A percentile compares a stretch with the other conserved stretches of the same genome.
These are phyloP conservation scores for Yamadazyma phyllophila DNA, from an alignment of 805 yeast species.

Conservation along the genomic window DNA sequence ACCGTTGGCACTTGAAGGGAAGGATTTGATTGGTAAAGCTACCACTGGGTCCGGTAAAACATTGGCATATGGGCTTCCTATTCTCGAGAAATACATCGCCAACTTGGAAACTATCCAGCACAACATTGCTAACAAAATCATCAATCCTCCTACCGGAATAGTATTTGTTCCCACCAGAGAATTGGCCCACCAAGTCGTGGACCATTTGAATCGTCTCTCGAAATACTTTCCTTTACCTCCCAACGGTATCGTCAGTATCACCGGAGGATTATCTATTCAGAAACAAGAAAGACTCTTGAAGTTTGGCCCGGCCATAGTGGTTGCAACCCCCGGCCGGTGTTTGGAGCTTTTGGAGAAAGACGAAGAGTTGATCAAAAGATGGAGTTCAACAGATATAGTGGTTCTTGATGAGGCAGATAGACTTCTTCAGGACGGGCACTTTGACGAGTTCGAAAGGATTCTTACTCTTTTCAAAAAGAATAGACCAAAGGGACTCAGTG, in stretches of 20 bases:
- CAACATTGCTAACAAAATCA: constrained; percentile 17
- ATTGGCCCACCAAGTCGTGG: constrained; percentile 87
- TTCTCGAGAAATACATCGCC: constrained; percentile 61
- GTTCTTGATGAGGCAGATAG: constrained; percentile 97
- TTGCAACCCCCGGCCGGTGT: constrained; percentile 95
- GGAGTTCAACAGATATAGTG: constrained; percentile 47
- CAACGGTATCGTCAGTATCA: constrained; percentile 67
- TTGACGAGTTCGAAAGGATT: constrained; percentile 82
- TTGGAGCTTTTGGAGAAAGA: constrained; percentile 73
- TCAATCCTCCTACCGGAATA: constrained; percentile 62
- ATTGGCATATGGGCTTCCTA: constrained; percentile 90
- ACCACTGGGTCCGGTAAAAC: constrained; percentile 98
- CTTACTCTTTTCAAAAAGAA: constrained; percentile 58
- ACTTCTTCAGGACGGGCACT: constrained; percentile 91
- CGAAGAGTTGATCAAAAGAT: constrained; percentile 39
- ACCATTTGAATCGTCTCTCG: constrained; percentile 63
- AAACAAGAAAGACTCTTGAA: constrained; percentile 82
- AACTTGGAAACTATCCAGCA: constrained; percentile 18
- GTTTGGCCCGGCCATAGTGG: constrained; percentile 74
- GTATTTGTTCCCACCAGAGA: constrained; percentile 96
- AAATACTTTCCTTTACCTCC: constrained; percentile 51
- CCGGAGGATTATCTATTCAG: constrained; percentile 94
- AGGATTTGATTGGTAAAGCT: constrained; percentile 92
- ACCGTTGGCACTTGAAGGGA: constrained; percentile 69
- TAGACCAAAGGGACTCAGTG: constrained; percentile 39